These are phyloP conservation scores for Colletotrichum endophyticum DNA, from an alignment of 2,329 filamentous ascomycete genomes.

Conservation along the genomic window DNA sequence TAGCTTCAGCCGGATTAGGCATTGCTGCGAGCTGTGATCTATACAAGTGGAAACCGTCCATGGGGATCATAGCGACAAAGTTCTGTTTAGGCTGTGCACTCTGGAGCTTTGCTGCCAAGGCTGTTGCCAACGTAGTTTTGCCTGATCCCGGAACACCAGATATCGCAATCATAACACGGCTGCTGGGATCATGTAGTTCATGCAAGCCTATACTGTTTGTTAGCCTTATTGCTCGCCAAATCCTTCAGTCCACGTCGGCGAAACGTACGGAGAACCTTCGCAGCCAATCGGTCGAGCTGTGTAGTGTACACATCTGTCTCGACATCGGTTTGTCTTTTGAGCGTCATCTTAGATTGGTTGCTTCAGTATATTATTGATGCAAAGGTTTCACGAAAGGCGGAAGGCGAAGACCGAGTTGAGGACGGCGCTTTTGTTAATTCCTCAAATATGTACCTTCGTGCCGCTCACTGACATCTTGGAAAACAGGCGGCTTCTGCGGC, in stretches of 20 bases:
- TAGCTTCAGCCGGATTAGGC: not conserved
- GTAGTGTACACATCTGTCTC: not conserved
- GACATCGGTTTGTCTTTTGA: accelerated
- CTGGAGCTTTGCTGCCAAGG: not conserved
- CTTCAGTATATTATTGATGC: not conserved
- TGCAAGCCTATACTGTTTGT: not conserved
- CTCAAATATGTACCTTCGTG: accelerated
- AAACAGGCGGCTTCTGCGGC: not conserved
- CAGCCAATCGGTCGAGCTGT: not conserved
- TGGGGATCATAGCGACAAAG: not conserved
- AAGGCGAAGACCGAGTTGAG: accelerated
- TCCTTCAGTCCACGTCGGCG: accelerated
- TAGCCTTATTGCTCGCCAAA: accelerated
- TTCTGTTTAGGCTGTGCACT: not conserved
- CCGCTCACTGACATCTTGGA: not conserved
- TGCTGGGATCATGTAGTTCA: not conserved
- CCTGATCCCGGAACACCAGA: not conserved
- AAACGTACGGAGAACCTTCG: not conserved
- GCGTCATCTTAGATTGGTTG: not conserved
- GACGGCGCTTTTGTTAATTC: not conserved
- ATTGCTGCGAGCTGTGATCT: not conserved
- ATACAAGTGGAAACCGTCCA: not conserved
- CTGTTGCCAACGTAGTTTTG: not conserved
- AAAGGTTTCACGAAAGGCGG: accelerated
- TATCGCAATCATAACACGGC: not conserved